Evolutionary conservation across 179 eudicot genomes (phyloP).

Genomic region (Beta corolliflora): DNA sequence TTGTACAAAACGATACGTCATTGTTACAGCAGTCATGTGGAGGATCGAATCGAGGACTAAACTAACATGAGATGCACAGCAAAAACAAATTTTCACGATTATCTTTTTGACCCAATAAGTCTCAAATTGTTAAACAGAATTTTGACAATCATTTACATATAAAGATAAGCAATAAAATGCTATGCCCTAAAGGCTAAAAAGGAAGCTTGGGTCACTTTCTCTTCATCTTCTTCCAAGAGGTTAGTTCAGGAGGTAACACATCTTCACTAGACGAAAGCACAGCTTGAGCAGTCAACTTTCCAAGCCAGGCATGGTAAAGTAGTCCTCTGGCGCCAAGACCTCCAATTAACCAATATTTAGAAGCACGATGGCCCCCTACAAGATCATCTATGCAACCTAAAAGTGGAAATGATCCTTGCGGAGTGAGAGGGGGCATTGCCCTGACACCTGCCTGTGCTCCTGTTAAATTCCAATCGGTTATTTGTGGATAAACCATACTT

Average conservation of each 20-base stretch:
- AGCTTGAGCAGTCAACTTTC: conserved; percentile 80
- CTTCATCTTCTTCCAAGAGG: conserved; percentile 65
- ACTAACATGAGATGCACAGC: background rate
- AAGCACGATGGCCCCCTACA: conserved; percentile 36
- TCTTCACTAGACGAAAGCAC: conserved; percentile 70
- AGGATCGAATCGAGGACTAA: background rate
- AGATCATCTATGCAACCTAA: conserved; percentile 70
- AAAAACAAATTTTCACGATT: background rate
- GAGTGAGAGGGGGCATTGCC: conserved; percentile 95
- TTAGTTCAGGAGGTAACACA: conserved; percentile 69
- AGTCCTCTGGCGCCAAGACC: conserved; percentile 98
- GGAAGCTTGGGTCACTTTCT: conserved; percentile 17
- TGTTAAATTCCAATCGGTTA: conserved; percentile 57
- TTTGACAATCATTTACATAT: background rate
- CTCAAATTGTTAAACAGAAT: background rate
- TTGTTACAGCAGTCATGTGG: background rate
- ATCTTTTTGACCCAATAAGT: background rate
- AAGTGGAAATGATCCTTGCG: conserved; percentile 81
- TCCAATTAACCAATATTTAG: conserved; percentile 79
- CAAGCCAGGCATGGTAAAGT: conserved; percentile 90
- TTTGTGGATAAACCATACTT: conserved; percentile 55
- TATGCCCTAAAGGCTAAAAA: background rate
- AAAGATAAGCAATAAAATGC: background rate
- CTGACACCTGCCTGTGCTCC: conserved; percentile 87
- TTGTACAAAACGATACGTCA: background rate